Conservation (phyloP, 1,139 yeast genomes). For the Taphrina betulina region DNA sequence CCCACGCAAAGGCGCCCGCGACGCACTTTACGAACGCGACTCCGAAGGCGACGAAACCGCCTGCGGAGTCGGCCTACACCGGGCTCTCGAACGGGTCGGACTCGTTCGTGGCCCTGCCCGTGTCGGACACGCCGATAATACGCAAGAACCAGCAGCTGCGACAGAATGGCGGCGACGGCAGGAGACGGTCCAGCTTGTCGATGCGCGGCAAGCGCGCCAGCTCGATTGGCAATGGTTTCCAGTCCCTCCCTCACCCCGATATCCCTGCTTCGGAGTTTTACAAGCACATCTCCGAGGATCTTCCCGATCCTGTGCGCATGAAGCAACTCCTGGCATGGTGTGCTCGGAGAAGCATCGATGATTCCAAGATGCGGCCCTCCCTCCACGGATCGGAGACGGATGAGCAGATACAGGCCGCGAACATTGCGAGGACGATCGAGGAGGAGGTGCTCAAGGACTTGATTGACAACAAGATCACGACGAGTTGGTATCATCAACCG, state of each 20-base stretch:
- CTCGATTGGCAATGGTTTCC: slow-evolving; percentile 71
- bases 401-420: slow-evolving; percentile 38
- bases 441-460: slow-evolving; percentile 64
- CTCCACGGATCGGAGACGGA: slow-evolving; percentile 20
- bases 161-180: slow-evolving; percentile 40
- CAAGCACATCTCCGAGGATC: slow-evolving; percentile 59
- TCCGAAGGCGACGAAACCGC: slow-evolving; percentile 10
- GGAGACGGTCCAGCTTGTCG: slow-evolving; percentile 43
- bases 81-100: slow-evolving; percentile 15
- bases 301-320: slow-evolving; percentile 74
- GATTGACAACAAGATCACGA: slow-evolving; percentile 57
- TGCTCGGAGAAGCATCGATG: slow-evolving; percentile 53
- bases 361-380: slow-evolving; percentile 40
- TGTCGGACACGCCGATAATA: slow-evolving; percentile 50
- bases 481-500: slow-evolving; percentile 64
- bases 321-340: slow-evolving; percentile 71
- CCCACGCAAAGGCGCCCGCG: slow-evolving; percentile 3
- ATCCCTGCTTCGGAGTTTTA: slow-evolving; percentile 59
- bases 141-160: slow-evolving; percentile 47
- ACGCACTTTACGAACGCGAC: slow-evolving; percentile 6
- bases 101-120: slow-evolving; percentile 44
- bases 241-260: slow-evolving; percentile 65
- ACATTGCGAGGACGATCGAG: slow-evolving; percentile 58
- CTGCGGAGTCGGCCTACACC: background rate
- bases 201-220: slow-evolving; percentile 69